Evolutionary conservation across 805 yeast species (phyloP).

Genomic region (Saccharomycopsis fibuligera): DNA sequence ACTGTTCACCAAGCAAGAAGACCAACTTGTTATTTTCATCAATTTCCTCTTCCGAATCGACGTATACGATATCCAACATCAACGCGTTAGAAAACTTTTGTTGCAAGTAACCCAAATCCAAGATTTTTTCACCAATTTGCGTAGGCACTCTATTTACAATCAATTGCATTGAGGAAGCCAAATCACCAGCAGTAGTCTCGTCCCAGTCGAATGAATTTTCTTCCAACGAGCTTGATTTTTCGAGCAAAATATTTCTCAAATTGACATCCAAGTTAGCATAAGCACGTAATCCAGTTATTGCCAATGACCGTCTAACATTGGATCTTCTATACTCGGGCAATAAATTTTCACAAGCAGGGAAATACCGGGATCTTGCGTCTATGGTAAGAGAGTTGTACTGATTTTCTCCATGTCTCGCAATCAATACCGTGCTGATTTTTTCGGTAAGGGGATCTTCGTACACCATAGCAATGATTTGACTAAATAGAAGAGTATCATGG

Average conservation of each 20-base stretch:
- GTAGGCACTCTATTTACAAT: constrained; percentile 47
- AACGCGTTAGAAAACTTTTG: constrained; percentile 42
- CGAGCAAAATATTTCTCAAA: constrained; percentile 20
- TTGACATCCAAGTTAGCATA: constrained; percentile 48
- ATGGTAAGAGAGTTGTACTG: constrained; percentile 53
- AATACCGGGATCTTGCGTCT: constrained; percentile 57
- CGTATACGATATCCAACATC: constrained; percentile 71
- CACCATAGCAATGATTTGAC: constrained; percentile 41
- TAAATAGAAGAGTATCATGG: constrained; percentile 40
- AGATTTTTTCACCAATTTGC: constrained; percentile 49
- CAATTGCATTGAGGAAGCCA: constrained; percentile 61
- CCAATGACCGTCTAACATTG: constrained; percentile 67
- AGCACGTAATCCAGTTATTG: constrained; percentile 64
- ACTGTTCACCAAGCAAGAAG: constrained; percentile 71
- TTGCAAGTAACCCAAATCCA: constrained; percentile 54
- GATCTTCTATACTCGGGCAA: constrained; percentile 41
- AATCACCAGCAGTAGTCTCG: constrained; percentile 76
- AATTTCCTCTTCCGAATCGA: constrained; percentile 41
- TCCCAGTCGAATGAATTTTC: constrained; percentile 46
- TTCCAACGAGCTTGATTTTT: neutral
- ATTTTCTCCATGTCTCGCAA: constrained; percentile 64
- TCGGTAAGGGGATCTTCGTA: constrained; percentile 41
- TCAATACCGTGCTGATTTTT: constrained; percentile 45
- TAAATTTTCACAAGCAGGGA: constrained; percentile 72
- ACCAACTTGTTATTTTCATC: constrained; percentile 74